phyloP scores from a whole-genome alignment of 345 rosid genomes.

The Ceriops tagal region DNA sequence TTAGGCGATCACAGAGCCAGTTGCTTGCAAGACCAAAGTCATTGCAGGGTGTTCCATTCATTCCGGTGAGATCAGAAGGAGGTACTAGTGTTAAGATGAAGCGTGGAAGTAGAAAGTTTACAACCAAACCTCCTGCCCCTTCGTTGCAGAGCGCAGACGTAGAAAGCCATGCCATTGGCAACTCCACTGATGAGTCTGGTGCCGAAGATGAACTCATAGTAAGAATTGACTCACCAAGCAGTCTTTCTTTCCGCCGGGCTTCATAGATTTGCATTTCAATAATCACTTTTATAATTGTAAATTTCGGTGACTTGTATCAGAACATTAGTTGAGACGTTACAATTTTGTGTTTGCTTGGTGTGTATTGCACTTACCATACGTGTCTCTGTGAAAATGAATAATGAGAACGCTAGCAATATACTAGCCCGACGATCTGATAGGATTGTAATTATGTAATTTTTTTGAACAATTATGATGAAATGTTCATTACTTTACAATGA shows the following conservation, averaged over 20 bases:
- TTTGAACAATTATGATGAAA: too few relatives aligned
- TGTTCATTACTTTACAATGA: too few relatives aligned
- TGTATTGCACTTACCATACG: too few relatives aligned
- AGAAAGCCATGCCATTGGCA: conserved; percentile 12
- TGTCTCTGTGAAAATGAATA: too few relatives aligned
- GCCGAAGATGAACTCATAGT: conserved; percentile 53
- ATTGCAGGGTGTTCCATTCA: conserved; percentile 7
- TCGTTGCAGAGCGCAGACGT: conserved; percentile 15
- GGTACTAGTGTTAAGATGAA: conserved; percentile 32
- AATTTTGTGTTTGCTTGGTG: too few relatives aligned
- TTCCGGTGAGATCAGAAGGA: conserved; percentile 58
- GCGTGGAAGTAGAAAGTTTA: conserved; percentile 21
- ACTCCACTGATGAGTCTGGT: conserved; percentile 60
- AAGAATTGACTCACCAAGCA: conserved; percentile 77
- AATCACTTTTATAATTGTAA: too few relatives aligned
- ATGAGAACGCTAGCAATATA: too few relatives aligned
- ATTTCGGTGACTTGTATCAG: too few relatives aligned
- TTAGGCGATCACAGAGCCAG: conserved; percentile 38
- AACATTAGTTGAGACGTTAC: too few relatives aligned
- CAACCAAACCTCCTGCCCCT: conserved; percentile 9
- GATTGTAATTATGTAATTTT: too few relatives aligned
- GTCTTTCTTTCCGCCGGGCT: conserved; percentile 50
- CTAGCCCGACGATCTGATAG: too few relatives aligned
- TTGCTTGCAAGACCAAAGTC: conserved; percentile 38
- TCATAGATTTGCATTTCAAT: conserved; percentile 18